These are phyloP conservation scores for Fusarium sp. DNA, from an alignment of 2,329 filamentous ascomycete species.

Conservation along the genomic window DNA sequence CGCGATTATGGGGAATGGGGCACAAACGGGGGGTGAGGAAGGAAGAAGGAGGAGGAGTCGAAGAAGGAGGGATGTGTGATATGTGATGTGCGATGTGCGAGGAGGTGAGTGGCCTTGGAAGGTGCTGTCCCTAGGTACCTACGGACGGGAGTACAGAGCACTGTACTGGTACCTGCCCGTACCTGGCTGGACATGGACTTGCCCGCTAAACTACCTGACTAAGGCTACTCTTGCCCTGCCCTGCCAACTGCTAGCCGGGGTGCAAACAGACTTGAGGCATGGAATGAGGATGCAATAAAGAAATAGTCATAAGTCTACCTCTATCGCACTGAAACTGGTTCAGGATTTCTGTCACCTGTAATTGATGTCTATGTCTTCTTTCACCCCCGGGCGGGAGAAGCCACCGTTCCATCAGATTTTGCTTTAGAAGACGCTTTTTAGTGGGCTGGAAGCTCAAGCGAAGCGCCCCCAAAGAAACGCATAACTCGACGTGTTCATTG, in stretches of 20 bases:
- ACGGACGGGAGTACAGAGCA: not conserved
- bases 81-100: constrained; percentile 20
- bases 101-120: constrained; percentile 27
- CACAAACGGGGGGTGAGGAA: constrained; percentile 37
- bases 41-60: constrained; percentile 37
- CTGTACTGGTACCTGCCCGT: constrained; percentile 1
- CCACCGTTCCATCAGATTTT: constrained; percentile 5
- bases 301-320: not conserved
- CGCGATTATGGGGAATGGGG: constrained; percentile 38
- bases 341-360: not conserved
- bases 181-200: not conserved
- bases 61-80: constrained; percentile 32
- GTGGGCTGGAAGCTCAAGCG: constrained; percentile 5
- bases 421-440: not conserved
- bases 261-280: not conserved
- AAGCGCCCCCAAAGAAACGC: not conserved
- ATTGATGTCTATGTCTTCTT: not conserved
- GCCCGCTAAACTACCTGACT: not conserved
- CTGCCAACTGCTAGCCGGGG: constrained; percentile 1
- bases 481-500: not conserved
- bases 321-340: not conserved
- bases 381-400: not conserved
- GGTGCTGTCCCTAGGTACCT: not conserved
- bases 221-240: not conserved
- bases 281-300: not conserved